Evolutionary conservation across 1,284 basidiomycete genomes (phyloP).

Genomic region (Prillingera fragicola): DNA sequence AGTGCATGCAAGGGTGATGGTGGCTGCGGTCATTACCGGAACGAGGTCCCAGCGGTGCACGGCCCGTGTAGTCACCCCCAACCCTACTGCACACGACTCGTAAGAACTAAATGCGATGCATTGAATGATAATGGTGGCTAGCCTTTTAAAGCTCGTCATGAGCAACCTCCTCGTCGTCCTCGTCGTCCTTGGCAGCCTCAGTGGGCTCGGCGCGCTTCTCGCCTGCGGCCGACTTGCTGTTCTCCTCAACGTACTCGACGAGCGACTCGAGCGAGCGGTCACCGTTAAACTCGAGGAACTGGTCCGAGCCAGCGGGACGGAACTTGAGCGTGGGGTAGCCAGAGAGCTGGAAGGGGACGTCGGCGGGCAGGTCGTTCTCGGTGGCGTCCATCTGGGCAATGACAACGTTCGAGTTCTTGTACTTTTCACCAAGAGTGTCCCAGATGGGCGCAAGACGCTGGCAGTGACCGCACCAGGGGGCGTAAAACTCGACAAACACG

Average conservation of each 20-base stretch:
- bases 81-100: no score
- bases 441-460: slow-evolving; percentile 81
- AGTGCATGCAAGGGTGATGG: no score
- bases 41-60: no score
- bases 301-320: slow-evolving; percentile 77
- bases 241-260: slow-evolving; percentile 73
- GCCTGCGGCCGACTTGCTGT: slow-evolving; percentile 56
- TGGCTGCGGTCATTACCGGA: no score
- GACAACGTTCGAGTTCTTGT: slow-evolving; percentile 69
- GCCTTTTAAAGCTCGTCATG: slow-evolving; percentile 47
- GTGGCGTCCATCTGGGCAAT: slow-evolving; percentile 96
- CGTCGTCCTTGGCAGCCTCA: slow-evolving; percentile 23
- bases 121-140: no score
- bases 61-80: no score
- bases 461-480: slow-evolving; percentile 70
- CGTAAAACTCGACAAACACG: slow-evolving; percentile 95
- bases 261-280: slow-evolving; percentile 82
- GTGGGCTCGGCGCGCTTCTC: slow-evolving; percentile 22
- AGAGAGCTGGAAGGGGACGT: slow-evolving; percentile 73
- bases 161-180: slow-evolving; percentile 27
- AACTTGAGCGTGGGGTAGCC: slow-evolving; percentile 95
- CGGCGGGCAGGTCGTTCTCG: slow-evolving; percentile 90
- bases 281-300: slow-evolving; percentile 89
- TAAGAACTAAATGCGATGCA: no score
- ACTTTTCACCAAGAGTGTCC: slow-evolving; percentile 86